Evolutionary conservation across 192 early-diverging fungal genomes (phyloP).

Genomic region (Backusella psychrophila): DNA sequence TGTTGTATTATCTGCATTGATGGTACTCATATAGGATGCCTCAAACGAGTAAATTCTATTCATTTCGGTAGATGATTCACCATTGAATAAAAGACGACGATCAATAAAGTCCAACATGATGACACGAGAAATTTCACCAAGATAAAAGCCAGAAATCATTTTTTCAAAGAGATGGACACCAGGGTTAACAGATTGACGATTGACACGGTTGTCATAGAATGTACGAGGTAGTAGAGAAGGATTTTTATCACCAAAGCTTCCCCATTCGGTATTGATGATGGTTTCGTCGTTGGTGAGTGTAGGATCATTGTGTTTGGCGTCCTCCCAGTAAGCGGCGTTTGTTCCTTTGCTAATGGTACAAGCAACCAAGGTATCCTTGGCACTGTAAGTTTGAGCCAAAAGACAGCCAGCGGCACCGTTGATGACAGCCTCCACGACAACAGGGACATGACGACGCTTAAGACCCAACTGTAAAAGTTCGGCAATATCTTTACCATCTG

Average conservation of each 20-base stretch:
- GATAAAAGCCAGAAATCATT: slow-evolving; percentile 90
- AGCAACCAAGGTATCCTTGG: slow-evolving; percentile 75
- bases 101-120: slow-evolving; percentile 80
- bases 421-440: slow-evolving; percentile 83
- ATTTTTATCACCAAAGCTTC: slow-evolving; percentile 81
- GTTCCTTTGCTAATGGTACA: slow-evolving; percentile 94
- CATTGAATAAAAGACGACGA: slow-evolving; percentile 74
- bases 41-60: slow-evolving; percentile 76
- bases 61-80: slow-evolving; percentile 57
- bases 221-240: slow-evolving; percentile 72
- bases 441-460: slow-evolving; percentile 63
- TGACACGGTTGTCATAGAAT: slow-evolving; percentile 78
- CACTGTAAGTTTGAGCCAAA: slow-evolving; percentile 78
- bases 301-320: slow-evolving; percentile 46
- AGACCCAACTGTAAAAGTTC: slow-evolving; percentile 77
- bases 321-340: slow-evolving; percentile 93
- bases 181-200: slow-evolving; percentile 78
- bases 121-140: slow-evolving; percentile 85
- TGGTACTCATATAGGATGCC: slow-evolving; percentile 69
- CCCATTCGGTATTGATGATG: slow-evolving; percentile 97
- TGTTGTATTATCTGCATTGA: slow-evolving; percentile 63
- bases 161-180: slow-evolving; percentile 88
- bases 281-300: slow-evolving; percentile 52
- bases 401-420: slow-evolving; percentile 94
- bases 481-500: slow-evolving; percentile 80